Base-by-base conservation (phyloP, 2,329 filamentous ascomycete genomes). In the Talaromyces pinophilus region DNA sequence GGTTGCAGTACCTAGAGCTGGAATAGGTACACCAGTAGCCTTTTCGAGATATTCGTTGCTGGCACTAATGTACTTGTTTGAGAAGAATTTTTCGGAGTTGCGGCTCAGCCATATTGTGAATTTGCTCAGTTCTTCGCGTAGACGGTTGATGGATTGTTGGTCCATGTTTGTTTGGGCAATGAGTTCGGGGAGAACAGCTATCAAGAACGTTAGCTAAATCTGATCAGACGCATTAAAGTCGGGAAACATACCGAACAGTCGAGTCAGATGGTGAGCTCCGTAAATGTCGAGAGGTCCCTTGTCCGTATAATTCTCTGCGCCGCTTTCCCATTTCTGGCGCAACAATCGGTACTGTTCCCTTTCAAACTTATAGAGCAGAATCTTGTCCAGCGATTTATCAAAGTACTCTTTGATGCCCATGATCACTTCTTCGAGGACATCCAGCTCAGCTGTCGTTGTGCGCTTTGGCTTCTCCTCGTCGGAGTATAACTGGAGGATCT, bases 101-200 rank as follows among this genome's bases (percentile, higher is more conserved):
- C 90, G 91, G 67, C 89, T 87, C 64, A 99, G 84, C 92, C 93
- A 99, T 63, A 87, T 85, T 11, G 90, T 92, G 79, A 99, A 89
- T 79, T 93, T 94, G 71, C 87, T 86, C 17, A 99, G 85, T 77
- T 99, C 95, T 73, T 97, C 92, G 13, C 93, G 90, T 30, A 98
- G 87, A 57, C 93, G 90, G 69, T 90, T 91, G 50, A 97, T 92
- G 2, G 93, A 93, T 77, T 96, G 93, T 63, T 90, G 85, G 74
- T 98, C 95, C 93, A 99, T 97, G 80, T 98, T 98, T 62, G 95
- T 99, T 77, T 99, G 95, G 3, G 93, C 93, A 69, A 98, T 89
- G 48, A 98, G 88, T 76, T 99, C 95, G 0, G 95, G 94, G 46
- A 67, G 65, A 10, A 63, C 61, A 33, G 65, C 65, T 67, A 22